These are phyloP conservation scores for Hortiboletus campestris DNA, from an alignment of 768 basidiomycete species.

Conservation along the genomic window DNA sequence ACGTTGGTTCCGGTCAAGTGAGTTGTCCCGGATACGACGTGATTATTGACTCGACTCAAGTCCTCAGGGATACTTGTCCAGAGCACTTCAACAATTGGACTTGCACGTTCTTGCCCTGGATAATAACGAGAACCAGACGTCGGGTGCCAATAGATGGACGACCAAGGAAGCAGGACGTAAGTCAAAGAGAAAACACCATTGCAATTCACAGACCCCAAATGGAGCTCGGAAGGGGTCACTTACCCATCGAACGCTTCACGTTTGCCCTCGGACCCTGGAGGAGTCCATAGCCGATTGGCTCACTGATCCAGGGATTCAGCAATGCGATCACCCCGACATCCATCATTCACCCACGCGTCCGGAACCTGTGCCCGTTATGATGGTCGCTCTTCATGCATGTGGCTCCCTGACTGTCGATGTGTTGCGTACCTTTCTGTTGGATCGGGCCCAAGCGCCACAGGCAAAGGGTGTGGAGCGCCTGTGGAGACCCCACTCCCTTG, in stretches of 20 bases:
- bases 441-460: constrained; percentile 16
- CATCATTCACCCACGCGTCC: neutral
- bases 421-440: constrained; percentile 49
- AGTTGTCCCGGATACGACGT: constrained; percentile 6
- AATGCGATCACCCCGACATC: neutral
- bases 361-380: constrained; percentile 44
- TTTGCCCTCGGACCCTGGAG: constrained; percentile 49
- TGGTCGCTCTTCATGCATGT: constrained; percentile 74
- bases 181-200: constrained; percentile 9
- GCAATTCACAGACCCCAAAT: neutral
- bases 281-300: constrained; percentile 55
- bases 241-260: constrained; percentile 54
- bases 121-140: constrained; percentile 54
- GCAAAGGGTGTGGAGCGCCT: neutral
- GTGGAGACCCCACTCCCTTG: constrained; percentile 54
- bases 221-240: constrained; percentile 36
- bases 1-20: constrained; percentile 74
- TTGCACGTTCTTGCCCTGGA: constrained; percentile 67
- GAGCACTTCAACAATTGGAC: constrained; percentile 37
- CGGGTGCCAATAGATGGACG: constrained; percentile 53
- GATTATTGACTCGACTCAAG: neutral
- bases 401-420: constrained; percentile 71
- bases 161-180: constrained; percentile 20
- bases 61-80: constrained; percentile 60
- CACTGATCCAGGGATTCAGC: constrained; percentile 10